Conservation (phyloP, 148 eudicot species). For the Silene latifolia region DNA sequence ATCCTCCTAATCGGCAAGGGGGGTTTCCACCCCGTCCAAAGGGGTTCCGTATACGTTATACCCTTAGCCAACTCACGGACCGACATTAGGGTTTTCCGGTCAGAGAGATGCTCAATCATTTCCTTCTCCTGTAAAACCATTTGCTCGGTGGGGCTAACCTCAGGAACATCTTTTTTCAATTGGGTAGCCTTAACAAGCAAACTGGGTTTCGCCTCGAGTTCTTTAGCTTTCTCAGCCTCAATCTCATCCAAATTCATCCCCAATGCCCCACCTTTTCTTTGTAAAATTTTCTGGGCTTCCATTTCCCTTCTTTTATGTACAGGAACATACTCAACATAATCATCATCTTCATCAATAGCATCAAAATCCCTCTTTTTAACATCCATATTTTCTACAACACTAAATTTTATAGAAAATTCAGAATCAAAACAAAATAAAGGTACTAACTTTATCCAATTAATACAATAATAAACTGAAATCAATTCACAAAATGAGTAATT, state of each 20-base stretch:
- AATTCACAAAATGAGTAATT: not conserved
- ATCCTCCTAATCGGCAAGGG: constrained; percentile 31
- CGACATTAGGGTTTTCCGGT: constrained; percentile 69
- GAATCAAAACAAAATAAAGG: not conserved
- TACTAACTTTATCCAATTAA: not conserved
- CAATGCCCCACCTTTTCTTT: constrained; percentile 52
- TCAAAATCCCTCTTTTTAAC: constrained; percentile 38
- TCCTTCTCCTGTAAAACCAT: constrained; percentile 68
- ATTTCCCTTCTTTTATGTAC: constrained; percentile 74
- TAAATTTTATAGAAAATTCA: too few relatives aligned
- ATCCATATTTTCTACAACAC: constrained; percentile 2
- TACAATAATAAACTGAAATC: not conserved
- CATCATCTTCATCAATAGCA: constrained; percentile 41
- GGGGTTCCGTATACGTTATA: constrained; percentile 68
- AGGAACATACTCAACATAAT: constrained; percentile 71
- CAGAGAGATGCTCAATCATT: constrained; percentile 78
- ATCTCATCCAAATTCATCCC: constrained; percentile 30
- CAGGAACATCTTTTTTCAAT: constrained; percentile 67
- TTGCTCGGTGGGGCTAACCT: constrained; percentile 59
- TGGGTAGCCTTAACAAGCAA: constrained; percentile 65
- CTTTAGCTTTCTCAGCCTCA: constrained; percentile 44
- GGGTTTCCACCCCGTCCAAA: constrained; percentile 57
- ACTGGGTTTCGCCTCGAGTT: constrained; percentile 60
- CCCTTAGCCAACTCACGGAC: constrained; percentile 90
- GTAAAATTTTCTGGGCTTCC: constrained; percentile 66